Conservation (phyloP, 257 asterid genomes). For the Asclepias syriaca region DNA sequence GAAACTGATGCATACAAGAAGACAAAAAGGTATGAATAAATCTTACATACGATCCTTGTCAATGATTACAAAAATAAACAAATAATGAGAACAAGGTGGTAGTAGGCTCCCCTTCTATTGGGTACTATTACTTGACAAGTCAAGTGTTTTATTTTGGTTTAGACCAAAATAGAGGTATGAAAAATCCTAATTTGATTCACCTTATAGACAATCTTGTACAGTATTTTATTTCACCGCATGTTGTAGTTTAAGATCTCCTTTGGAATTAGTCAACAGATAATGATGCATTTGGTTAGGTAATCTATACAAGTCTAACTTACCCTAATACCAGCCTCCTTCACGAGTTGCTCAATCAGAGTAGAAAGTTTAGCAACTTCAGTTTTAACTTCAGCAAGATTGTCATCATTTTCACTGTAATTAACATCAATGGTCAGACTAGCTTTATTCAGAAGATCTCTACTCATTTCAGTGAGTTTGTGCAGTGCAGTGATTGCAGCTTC, state of each 20-base stretch:
- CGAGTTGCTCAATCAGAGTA: slow-evolving; percentile 56
- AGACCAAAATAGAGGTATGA: too few relatives aligned
- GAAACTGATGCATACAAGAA: not conserved
- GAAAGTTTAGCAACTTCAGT: slow-evolving; percentile 61
- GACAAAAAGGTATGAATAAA: not conserved
- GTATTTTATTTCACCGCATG: too few relatives aligned
- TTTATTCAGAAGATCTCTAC: slow-evolving; percentile 49
- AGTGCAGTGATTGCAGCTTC: slow-evolving; percentile 76
- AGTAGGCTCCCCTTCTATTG: too few relatives aligned
- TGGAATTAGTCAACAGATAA: slow-evolving; percentile 6
- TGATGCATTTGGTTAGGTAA: slow-evolving; percentile 20
- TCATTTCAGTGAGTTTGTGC: slow-evolving; percentile 59
- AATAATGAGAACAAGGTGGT: too few relatives aligned
- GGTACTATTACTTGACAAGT: too few relatives aligned
- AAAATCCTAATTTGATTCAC: too few relatives aligned
- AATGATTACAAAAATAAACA: not conserved
- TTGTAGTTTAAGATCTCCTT: too few relatives aligned
- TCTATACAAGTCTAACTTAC: slow-evolving; percentile 19
- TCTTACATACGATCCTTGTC: not conserved
- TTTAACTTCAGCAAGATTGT: slow-evolving; percentile 37
- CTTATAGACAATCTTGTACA: too few relatives aligned
- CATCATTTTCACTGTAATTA: slow-evolving; percentile 19
- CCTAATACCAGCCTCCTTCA: slow-evolving; percentile 45
- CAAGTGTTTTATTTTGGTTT: too few relatives aligned
- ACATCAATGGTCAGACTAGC: slow-evolving; percentile 32